Evolutionary conservation across 768 basidiomycete species (phyloP), one percentile per base, ranked within the genome.

Genomic region (Mycena haematopus): DNA sequence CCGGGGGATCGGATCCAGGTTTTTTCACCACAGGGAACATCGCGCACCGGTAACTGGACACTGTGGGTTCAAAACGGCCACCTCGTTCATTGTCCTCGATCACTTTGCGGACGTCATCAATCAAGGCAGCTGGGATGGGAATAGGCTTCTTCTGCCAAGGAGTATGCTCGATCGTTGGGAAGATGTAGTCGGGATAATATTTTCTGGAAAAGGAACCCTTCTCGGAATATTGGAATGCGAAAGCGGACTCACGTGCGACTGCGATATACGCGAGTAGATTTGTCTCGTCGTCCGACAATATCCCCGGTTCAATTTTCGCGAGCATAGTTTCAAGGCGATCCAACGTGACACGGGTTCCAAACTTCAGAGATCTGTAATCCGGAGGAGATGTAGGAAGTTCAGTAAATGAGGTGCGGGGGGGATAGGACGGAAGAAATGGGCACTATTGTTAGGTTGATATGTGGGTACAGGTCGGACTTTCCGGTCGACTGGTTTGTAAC

Each of bases 21-120:
- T 71, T 71, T 64, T 72, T 78, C 6, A 53, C 35, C 0, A 77
- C 73, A 0, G 70, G 40, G 38, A 73, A 74, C 54, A 70, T 55
- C 4, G 69, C 33, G 0, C 59, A 70, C 2, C 69, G 58, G 51
- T 74, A 75, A 0, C 72, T 72, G 0, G 73, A 65, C 0, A 65
- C 57, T 0, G 65, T 71, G 0, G 60, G 58, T 52, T 75, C 72
- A 42, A 70, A 76, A 11, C 62, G 64, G 0, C 73, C 73, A 0
- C 65, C 63, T 1, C 52, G 52, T 1, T 67, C 40, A n/a, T 74
- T 65, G 0, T 63, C 54, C 0, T 35, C 29, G 3, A 78, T 56
- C n/a, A 75, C 66, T 2, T 69, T 46, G 1, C 63, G 33, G 1
- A 79, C 69, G 1, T 60, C 55, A 1, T 65, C 56, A 31, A 67